Conservation (phyloP, 2,329 filamentous ascomycete species). For the Cladophialophora carrionii region DNA sequence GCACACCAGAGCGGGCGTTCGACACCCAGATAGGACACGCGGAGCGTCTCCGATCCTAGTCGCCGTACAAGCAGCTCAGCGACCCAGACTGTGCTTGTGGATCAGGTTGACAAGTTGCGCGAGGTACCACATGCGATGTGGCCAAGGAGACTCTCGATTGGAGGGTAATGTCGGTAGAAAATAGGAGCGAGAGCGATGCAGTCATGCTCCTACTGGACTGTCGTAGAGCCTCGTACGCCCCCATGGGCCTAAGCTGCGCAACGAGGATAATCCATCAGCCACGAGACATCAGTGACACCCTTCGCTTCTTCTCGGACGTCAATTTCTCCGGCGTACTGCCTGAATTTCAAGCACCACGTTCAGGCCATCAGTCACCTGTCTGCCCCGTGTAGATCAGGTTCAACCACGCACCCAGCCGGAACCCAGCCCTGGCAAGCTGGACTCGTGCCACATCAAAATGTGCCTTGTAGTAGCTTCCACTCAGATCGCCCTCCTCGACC, state of each 20-base stretch:
- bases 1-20: not conserved
- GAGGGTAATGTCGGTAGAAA: not conserved
- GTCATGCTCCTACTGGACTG: constrained; percentile 2
- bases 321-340: too few relatives aligned
- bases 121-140: not conserved
- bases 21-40: not conserved
- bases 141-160: not conserved
- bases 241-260: not conserved
- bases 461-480: constrained; percentile 31
- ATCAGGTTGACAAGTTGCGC: not conserved
- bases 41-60: too few relatives aligned
- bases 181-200: not conserved
- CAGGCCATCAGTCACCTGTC: constrained; percentile 27
- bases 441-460: constrained; percentile 40
- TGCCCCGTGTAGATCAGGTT: constrained; percentile 58
- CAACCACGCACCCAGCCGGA: constrained; percentile 68
- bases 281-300: not conserved
- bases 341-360: not conserved
- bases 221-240: not conserved
- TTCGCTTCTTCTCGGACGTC: not conserved
- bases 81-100: not conserved
- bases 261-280: not conserved
- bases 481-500: constrained; percentile 55
- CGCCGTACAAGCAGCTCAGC: not conserved
- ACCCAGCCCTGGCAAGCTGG: constrained; percentile 66